Base-by-base conservation (phyloP, 1,139 yeast genomes). In the Protomyces arabidopsidicola region DNA sequence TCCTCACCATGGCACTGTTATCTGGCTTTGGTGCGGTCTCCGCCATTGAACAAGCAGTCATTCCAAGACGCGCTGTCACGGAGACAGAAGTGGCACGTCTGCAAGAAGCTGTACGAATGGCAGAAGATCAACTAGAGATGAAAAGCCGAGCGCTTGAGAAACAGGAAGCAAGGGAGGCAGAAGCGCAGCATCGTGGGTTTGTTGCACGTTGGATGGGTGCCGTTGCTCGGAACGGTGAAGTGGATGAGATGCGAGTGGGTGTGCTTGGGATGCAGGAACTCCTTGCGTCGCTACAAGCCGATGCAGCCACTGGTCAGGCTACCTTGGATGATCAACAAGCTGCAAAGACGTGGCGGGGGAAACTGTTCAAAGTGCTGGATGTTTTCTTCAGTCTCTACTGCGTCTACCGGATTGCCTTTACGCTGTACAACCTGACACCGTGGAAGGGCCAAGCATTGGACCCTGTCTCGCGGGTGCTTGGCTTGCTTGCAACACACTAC, bases 11-110 rank as follows among this genome's bases (percentile, higher is more conserved):
- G 80, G 90, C 91, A 0, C 72, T 82, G 0, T 75, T 88, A 48
- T 85, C 90, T 1, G 95, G 95, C 0, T 77, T 88, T 53, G 93
- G 93, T 1, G 85, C 90, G 10, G 82, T 84, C 16, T 80, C 90
- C n/a, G 85, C 90, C 0, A 84, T 87, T 0, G 82, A 81, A 75
- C 51, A 67, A 22, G 65, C 67, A 12, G 65, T 65, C 50, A 77
- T 74, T 66, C 65, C 67, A 54, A 65, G 70, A 5, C 67, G 69
- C 34, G 69, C 67, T 0, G 73, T 75, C 16, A 69, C 74, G 1
- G 73, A 73, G 27, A 65, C 70, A 18, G 79, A 77, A 62, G 68
- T 75, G 38, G 71, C 69, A 60, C 70, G 78, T 1, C 65, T 79
- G n/a, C 70, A 72, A 39, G 69, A 73, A 27, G 74, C 79, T 10